Evolutionary conservation across 2,329 filamentous ascomycete species (phyloP).

Genomic region (Xylariales sp.): DNA sequence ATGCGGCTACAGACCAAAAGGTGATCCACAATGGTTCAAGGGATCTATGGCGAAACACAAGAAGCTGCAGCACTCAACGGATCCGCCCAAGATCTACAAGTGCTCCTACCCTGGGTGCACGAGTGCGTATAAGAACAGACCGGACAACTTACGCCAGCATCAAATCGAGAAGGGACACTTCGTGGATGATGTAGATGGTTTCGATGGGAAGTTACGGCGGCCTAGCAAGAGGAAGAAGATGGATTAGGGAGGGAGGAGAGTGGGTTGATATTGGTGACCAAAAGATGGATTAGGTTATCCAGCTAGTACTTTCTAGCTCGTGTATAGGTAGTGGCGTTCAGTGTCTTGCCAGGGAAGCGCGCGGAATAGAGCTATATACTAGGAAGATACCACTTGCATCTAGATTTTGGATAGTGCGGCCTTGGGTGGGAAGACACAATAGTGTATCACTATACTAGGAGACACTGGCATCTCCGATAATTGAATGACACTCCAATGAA

Average conservation of each 20-base stretch:
- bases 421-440: too few species aligned
- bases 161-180: conserved; percentile 53
- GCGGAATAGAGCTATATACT: too few species aligned
- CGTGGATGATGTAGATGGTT: conserved; percentile 37
- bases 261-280: not conserved
- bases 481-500: too few species aligned
- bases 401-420: not conserved
- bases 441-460: too few species aligned
- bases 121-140: conserved; percentile 51
- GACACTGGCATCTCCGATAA: too few species aligned
- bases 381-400: not conserved
- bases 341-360: too few species aligned
- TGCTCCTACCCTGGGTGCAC: conserved; percentile 50
- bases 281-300: too few species aligned
- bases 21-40: conserved; percentile 53
- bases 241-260: not conserved
- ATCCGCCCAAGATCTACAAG: conserved; percentile 45
- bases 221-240: conserved; percentile 46
- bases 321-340: too few species aligned
- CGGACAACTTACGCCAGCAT: conserved; percentile 52
- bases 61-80: conserved; percentile 47
- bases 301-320: too few species aligned
- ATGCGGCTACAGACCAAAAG: conserved; percentile 52
- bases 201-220: conserved; percentile 30
- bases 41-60: conserved; percentile 56